Conservation (phyloP, 768 basidiomycete species). For the Lanmaoa pseudosensibilis region DNA sequence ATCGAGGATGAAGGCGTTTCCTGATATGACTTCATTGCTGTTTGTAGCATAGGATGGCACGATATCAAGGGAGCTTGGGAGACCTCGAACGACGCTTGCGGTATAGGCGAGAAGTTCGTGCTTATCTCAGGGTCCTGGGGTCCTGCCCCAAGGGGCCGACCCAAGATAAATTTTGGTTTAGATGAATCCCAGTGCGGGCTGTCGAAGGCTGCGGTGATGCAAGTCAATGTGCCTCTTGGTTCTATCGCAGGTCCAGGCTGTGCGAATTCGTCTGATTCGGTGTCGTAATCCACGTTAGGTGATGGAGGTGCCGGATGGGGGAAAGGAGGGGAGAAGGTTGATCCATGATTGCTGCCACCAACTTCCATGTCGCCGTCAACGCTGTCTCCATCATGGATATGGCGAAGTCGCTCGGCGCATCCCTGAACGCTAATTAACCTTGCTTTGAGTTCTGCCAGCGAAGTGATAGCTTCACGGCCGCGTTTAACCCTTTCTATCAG, state of each 20-base stretch:
- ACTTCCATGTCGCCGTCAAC: conserved; percentile 18
- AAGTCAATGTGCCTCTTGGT: background rate
- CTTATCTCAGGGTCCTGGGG: conserved; percentile 16
- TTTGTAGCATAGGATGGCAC: background rate
- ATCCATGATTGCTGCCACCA: conserved; percentile 22
- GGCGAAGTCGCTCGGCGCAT: conserved; percentile 20
- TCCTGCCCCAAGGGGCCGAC: conserved; percentile 5
- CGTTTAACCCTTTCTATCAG: conserved; percentile 13
- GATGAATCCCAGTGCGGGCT: background rate
- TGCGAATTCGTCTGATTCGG: conserved; percentile 14
- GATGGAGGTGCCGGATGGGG: conserved; percentile 22
- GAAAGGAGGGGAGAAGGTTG: conserved; percentile 18
- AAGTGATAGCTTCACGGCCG: conserved; percentile 12
- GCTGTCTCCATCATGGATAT: conserved; percentile 15
- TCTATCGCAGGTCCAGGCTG: conserved; percentile 12
- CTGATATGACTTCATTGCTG: conserved; percentile 11
- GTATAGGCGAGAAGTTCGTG: conserved; percentile 13
- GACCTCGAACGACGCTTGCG: conserved; percentile 3
- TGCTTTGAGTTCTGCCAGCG: conserved; percentile 23
- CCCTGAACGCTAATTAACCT: conserved; percentile 28
- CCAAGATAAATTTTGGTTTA: background rate
- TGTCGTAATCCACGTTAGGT: conserved; percentile 20
- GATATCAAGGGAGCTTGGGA: conserved; percentile 4
- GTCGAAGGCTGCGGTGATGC: conserved; percentile 6
- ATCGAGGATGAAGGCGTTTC: conserved; percentile 9